phyloP scores from a whole-genome alignment of 441 rosid species.

The Euphorbia schlechtendalii region DNA sequence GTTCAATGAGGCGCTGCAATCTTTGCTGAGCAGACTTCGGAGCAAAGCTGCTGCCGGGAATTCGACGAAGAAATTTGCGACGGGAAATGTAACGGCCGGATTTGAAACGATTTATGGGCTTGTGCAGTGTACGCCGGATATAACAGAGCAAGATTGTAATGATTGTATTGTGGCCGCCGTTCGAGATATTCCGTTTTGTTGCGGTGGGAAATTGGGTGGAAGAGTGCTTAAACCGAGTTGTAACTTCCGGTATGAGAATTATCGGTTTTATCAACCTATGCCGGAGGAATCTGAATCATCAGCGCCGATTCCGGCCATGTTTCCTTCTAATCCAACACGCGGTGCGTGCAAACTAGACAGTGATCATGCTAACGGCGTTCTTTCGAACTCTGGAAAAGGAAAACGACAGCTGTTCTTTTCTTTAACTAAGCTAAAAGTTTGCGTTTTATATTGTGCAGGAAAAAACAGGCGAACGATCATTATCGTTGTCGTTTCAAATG shows the following conservation, averaged over 20 bases:
- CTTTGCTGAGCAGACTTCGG: slow-evolving; percentile 24
- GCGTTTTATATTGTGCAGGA: slow-evolving; percentile 17
- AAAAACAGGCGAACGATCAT: slow-evolving; percentile 9
- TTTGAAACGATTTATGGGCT: slow-evolving; percentile 38
- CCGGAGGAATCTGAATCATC: neutral
- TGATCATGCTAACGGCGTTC: too few species aligned
- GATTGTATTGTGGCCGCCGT: slow-evolving; percentile 30
- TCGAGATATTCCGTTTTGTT: slow-evolving; percentile 24
- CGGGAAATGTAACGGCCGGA: slow-evolving; percentile 19
- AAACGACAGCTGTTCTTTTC: neutral
- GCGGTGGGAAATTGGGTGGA: slow-evolving; percentile 29
- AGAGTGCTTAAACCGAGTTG: slow-evolving; percentile 34
- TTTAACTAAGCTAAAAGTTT: neutral
- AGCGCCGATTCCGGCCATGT: neutral
- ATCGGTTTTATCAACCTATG: slow-evolving; percentile 12
- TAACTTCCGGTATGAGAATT: slow-evolving; percentile 29
- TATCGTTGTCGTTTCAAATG: slow-evolving; percentile 23
- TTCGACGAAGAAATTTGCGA: slow-evolving; percentile 36
- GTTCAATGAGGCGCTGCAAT: slow-evolving; percentile 30
- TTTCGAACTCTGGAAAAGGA: too few species aligned
- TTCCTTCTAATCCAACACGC: neutral
- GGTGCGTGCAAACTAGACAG: neutral
- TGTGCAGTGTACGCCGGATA: slow-evolving; percentile 48
- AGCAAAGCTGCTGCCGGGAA: slow-evolving; percentile 25
- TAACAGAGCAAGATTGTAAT: slow-evolving; percentile 31